Conservation (phyloP, 2,329 filamentous ascomycete species). For the Rutstroemia sydowiana region DNA sequence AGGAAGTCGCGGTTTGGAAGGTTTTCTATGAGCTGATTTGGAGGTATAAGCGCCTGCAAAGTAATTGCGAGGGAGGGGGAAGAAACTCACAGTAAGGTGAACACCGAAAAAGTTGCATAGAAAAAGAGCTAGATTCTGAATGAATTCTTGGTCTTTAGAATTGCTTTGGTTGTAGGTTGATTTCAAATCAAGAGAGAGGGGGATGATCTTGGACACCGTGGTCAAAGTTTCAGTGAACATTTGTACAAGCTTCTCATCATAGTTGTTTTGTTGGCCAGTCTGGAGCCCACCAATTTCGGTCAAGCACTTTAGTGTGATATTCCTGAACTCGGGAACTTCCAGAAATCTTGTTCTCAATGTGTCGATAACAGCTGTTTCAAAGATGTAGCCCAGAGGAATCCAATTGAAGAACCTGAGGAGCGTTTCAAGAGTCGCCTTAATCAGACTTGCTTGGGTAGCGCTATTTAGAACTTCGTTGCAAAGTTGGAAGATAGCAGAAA, state of each 20-base stretch:
- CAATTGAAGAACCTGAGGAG: conserved; percentile 95
- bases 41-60: conserved; percentile 16
- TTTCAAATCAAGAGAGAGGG: conserved; percentile 83
- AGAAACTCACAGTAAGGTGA: conserved; percentile 64
- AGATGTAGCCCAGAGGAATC: conserved; percentile 98
- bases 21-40: conserved; percentile 74
- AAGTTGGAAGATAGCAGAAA: conserved; percentile 95
- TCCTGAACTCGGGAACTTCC: conserved; percentile 89
- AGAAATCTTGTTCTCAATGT: conserved; percentile 89
- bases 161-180: conserved; percentile 87
- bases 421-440: conserved; percentile 96
- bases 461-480: conserved; percentile 93
- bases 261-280: conserved; percentile 66
- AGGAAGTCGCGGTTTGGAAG: conserved; percentile 92
- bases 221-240: conserved; percentile 98
- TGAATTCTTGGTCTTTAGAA: conserved; percentile 90
- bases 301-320: conserved; percentile 91
- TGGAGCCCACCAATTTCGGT: conserved; percentile 95
- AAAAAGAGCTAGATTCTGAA: conserved; percentile 93
- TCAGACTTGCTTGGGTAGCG: conserved; percentile 77
- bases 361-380: conserved; percentile 94
- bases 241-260: conserved; percentile 90
- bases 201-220: conserved; percentile 88
- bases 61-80: not conserved
- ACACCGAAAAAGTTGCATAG: conserved; percentile 95